Base-by-base conservation (phyloP, 768 basidiomycete species). In the Botryobasidium botryosum region DNA sequence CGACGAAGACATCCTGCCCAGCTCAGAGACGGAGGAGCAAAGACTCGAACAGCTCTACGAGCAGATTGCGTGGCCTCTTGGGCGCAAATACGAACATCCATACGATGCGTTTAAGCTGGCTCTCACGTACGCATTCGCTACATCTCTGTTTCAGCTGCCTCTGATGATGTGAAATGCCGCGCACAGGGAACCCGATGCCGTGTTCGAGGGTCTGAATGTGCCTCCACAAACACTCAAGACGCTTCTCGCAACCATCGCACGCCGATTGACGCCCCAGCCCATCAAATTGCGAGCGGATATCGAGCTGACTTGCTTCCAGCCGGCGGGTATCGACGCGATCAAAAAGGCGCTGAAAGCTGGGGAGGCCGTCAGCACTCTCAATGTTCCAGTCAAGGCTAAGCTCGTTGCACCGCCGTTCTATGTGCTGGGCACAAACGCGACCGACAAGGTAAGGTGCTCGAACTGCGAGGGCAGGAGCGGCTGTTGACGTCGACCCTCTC, bases 251-350 rank as follows among this genome's bases (percentile, higher is more conserved):
- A 92, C 87, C 18, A 94, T 99, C 57, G 90, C 91, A 5, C 79
- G 90, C 35, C 79, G 94, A 10, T 69, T 97, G 31, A 99, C 94
- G 0, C 94, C 94, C 1, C 94, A 99, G 61, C 90, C 94, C 4
- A 91, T 99, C 69, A 99, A 96, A 65, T 74, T 99, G 32, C 86
- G 94, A 53, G 90, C 94, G 3, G 94, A 99, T 62, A 84, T 99
- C 55, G 90, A 97, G 63, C 65, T 99, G 36, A 94, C 90, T 32
- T 97, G 92, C 62, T 99, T 94, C 61, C 80, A 81, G 1, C 90
- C 88, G 27, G 75, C 84, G 5, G 92, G 94, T 6, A 96, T 99
- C 59, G 87, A 94, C 54, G 90, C 92, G 4, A 96, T 99, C 64
- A 87, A 87, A 64, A 78, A 77, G 43, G 91, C 94, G 0, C 69